phyloP scores from a whole-genome alignment of 192 early-diverging fungal species.

The Backusella parvicylindrica region DNA sequence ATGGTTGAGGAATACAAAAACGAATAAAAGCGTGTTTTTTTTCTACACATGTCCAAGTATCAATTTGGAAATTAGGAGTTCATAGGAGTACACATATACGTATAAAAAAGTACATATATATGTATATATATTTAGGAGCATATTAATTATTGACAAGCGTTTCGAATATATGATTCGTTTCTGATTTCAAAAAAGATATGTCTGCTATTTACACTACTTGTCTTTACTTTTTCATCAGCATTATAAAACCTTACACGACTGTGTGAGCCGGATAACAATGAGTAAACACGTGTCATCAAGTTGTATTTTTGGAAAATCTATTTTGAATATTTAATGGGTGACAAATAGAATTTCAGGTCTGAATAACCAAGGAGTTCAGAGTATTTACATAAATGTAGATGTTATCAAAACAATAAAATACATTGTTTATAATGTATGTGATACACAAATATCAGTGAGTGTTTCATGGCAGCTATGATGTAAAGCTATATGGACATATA shows the following conservation, averaged over 20 bases:
- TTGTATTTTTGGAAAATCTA: background rate
- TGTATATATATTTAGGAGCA: background rate
- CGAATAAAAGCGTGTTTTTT: background rate
- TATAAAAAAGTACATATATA: background rate
- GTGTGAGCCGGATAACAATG: background rate
- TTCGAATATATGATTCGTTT: background rate
- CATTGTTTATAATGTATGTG: background rate
- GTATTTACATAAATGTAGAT: background rate
- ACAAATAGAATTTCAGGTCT: background rate
- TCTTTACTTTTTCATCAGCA: background rate
- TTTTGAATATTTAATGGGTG: constrained; percentile 1
- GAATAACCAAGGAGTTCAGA: background rate
- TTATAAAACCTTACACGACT: background rate
- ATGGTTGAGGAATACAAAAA: background rate
- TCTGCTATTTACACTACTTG: background rate
- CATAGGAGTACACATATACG: background rate
- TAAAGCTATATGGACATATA: background rate
- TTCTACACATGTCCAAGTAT: constrained; percentile 6
- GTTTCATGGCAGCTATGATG: background rate
- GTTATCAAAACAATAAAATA: background rate
- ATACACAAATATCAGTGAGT: background rate
- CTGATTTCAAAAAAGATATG: background rate
- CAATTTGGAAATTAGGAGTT: constrained; percentile 1
- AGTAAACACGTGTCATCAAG: background rate
- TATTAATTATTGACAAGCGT: background rate